Conservation (phyloP, 257 asterid species). For the Fraxinus americana region DNA sequence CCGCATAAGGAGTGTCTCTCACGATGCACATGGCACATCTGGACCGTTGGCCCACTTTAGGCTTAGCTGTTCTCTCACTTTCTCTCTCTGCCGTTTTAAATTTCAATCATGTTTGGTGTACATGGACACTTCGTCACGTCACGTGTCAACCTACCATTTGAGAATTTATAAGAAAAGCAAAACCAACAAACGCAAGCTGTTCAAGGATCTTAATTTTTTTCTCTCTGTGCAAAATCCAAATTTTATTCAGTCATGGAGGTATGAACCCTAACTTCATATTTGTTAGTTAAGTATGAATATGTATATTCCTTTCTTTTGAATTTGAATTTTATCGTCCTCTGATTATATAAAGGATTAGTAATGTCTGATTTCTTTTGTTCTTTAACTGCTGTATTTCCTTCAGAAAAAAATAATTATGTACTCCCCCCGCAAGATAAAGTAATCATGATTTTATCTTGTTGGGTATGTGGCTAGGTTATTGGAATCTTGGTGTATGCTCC, state of each 20-base stretch:
- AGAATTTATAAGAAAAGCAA: not conserved
- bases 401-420: not conserved
- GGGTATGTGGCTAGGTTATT: not conserved
- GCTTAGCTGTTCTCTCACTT: conserved; percentile 1
- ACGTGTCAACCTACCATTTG: too few relatives aligned
- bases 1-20: not conserved
- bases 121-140: too few relatives aligned
- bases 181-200: conserved; percentile 1
- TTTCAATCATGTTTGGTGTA: not conserved
- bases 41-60: conserved; percentile 19
- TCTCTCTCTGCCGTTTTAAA: conserved; percentile 20
- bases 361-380: not conserved
- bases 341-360: not conserved
- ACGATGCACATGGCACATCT: conserved; percentile 27
- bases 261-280: conserved; percentile 5
- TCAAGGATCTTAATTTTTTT: not conserved
- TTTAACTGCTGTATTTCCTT: not conserved
- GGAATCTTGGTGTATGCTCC: not conserved
- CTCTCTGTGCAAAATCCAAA: not conserved
- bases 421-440: not conserved
- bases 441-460: not conserved
- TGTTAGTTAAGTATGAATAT: not conserved
- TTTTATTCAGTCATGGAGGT: conserved; percentile 29
- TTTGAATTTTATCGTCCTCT: not conserved
- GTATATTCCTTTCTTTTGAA: not conserved